Conservation (phyloP, 106 monocot genomes). For the Alisma plantagoaquatica region DNA sequence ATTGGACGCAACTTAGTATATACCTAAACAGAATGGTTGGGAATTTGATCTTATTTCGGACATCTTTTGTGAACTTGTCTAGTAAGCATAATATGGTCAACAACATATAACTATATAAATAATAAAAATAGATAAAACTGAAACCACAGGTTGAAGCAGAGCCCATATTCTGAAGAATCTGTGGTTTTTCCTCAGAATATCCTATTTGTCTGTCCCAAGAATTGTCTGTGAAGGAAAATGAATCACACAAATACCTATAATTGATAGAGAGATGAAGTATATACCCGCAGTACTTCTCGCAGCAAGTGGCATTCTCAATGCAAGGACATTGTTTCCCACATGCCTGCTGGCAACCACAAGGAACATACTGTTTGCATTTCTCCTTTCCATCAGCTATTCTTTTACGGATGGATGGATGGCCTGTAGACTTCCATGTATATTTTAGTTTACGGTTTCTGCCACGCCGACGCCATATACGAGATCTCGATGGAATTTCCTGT, state of each 20-base stretch:
- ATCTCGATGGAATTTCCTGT: conserved; percentile 52
- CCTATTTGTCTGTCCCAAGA: no score
- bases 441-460: conserved; percentile 72
- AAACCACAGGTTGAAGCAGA: neutral
- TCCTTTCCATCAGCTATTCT: conserved; percentile 77
- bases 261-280: neutral
- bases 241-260: no score
- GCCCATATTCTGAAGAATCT: no score
- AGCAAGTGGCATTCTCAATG: conserved; percentile 80
- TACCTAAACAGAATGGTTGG: no score
- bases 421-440: conserved; percentile 97
- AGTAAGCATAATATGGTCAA: no score
- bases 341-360: conserved; percentile 83
- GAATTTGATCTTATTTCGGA: no score
- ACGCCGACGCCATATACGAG: conserved; percentile 54
- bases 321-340: conserved; percentile 94
- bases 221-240: no score
- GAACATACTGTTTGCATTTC: conserved; percentile 79
- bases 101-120: no score
- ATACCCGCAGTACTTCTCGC: conserved; percentile 98
- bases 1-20: no score
- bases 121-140: neutral
- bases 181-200: no score
- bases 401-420: conserved; percentile 84
- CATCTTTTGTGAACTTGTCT: no score